Base-by-base conservation (phyloP, 805 yeast species). In the Wickerhamomyces pijperi region DNA sequence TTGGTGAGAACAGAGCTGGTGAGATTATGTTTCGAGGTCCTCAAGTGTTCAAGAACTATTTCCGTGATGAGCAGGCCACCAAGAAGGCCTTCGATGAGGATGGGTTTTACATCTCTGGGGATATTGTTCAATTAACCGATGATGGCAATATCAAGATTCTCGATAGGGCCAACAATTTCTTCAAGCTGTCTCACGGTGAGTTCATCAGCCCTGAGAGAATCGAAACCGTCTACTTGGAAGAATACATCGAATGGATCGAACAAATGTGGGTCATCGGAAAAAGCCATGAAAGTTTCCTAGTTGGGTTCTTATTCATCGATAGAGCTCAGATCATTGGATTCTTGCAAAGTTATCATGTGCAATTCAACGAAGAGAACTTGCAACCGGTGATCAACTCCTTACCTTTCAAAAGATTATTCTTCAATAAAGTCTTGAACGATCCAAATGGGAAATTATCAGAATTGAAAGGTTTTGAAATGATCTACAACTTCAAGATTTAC, bases 151-250 rank as follows among this genome's bases (percentile, higher is more conserved):
- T 78, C 25, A 63, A 51, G 43, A 73, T 77, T 38, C 65, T 77
- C 47, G 84, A 78, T 49, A 60, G 83, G 39, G 78, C 76, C 32
- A 78, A 77, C 65, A 78, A 77, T 56, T 76, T 77, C 59, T 72
- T 72, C 62, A 73, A 73, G 60, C 58, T 69, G 35, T 60, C 71
- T 2, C 74, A 68, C 50, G 74, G 74, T 34, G 74, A 68, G 57
- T 78, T 76, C 52, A 68, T 78, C 33, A 72, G 81, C 3, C 83
- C 83, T n/a, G 84, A 78, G 51, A 71, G 67, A 54, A 70, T 78
- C 45, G 84, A 78, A 49, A 74, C 73, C 50, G 58, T 59, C 16
- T 76, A 77, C 51, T 55, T 73, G 31, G 58, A 75, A 2, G 50
- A 56, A 11, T 53, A 55, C 12, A 60, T 64, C 45, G 61, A 73